Percentiles rank a stretch among this genome's conserved stretches.
These are phyloP conservation scores for Pisolithus albus DNA, from an alignment of 768 basidiomycete genomes.

Conservation along the genomic window DNA sequence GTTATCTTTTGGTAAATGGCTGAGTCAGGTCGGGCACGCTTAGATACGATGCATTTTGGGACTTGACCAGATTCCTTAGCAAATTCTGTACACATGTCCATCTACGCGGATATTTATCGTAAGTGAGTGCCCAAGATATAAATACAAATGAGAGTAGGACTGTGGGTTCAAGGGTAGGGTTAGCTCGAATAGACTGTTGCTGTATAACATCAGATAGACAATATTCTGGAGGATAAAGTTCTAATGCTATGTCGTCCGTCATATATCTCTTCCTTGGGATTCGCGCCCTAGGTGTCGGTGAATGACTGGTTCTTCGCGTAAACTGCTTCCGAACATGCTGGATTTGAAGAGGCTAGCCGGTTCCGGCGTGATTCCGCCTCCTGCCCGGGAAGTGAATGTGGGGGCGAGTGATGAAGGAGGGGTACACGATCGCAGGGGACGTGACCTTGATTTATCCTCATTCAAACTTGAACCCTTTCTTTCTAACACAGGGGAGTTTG, in stretches of 20 bases:
- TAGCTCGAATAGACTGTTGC: not conserved
- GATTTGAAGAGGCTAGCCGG: not conserved
- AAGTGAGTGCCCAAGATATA: not conserved
- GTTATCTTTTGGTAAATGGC: not conserved
- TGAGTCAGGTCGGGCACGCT: not conserved
- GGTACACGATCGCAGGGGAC: constrained; percentile 16
- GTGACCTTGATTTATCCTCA: constrained; percentile 13
- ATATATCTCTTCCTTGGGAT: constrained; percentile 19
- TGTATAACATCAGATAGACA: not conserved
- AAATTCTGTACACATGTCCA: not conserved
- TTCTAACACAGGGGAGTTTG: constrained; percentile 6
- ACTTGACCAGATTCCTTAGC: not conserved
- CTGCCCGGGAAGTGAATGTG: constrained; percentile 30
- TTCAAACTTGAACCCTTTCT: not conserved
- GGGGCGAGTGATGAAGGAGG: constrained; percentile 27
- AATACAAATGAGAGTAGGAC: not conserved
- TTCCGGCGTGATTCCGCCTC: constrained; percentile 19
- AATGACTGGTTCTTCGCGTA: constrained; percentile 15
- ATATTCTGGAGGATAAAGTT: not conserved
- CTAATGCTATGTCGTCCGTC: constrained; percentile 2
- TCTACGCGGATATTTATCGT: not conserved
- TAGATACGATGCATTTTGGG: too few relatives aligned
- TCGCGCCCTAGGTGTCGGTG: constrained; percentile 24
- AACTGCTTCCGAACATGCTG: not conserved
- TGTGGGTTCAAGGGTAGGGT: not conserved